Conservation (phyloP, 371 early-diverging fungal genomes). For the Mucor plumbeus region DNA sequence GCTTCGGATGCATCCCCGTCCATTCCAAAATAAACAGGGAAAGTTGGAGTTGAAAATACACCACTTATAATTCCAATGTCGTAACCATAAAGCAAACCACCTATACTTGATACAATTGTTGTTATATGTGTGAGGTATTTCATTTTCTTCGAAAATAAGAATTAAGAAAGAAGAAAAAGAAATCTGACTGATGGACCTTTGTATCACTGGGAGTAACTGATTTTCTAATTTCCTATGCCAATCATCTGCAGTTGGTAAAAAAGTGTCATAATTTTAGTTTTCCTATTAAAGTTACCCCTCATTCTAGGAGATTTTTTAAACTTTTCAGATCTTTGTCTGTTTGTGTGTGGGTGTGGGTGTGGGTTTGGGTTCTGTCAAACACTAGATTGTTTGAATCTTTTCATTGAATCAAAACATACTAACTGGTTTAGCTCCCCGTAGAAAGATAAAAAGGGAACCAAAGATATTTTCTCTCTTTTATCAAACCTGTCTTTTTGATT, state of each 20-base stretch:
- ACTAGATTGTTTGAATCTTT: too few species aligned
- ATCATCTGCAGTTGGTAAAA: not conserved
- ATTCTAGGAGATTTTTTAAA: not conserved
- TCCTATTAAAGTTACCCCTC: not conserved
- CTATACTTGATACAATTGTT: constrained; percentile 19
- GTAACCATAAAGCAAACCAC: constrained; percentile 19
- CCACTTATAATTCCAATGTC: constrained; percentile 28
- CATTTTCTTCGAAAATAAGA: not conserved
- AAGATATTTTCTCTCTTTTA: too few species aligned
- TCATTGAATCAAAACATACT: too few species aligned
- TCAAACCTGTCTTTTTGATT: too few species aligned
- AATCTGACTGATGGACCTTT: not conserved
- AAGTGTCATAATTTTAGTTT: not conserved
- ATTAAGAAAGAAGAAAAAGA: not conserved
- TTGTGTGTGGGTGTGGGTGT: constrained; percentile 2
- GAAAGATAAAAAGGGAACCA: too few species aligned
- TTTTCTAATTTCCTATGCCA: not conserved
- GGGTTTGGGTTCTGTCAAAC: too few species aligned
- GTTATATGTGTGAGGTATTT: constrained; percentile 4
- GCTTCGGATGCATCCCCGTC: constrained; percentile 11
- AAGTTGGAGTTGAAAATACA: constrained; percentile 15
- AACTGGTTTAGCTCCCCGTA: too few species aligned
- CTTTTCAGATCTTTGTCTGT: constrained; percentile 2
- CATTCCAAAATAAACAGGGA: constrained; percentile 21
- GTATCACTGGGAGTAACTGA: not conserved